Conservation (phyloP, 2,329 filamentous ascomycete genomes). For the Cadophora malorum region DNA sequence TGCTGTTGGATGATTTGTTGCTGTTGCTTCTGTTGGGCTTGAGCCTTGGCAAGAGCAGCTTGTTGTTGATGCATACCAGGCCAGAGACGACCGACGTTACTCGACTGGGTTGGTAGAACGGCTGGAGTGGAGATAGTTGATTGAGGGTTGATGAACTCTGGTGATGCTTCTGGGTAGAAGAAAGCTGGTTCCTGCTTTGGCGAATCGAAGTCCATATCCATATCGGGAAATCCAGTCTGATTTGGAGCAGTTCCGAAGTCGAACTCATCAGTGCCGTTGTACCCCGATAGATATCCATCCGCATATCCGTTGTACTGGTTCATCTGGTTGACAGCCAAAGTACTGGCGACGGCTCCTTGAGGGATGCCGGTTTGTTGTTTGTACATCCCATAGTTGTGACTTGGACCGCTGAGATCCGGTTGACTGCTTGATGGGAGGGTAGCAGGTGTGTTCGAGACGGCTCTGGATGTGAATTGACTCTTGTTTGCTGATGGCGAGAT, state of each 20-base stretch:
- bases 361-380: constrained; percentile 95
- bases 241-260: constrained; percentile 73
- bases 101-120: constrained; percentile 55
- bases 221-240: constrained; percentile 63
- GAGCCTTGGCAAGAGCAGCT: constrained; percentile 77
- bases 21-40: constrained; percentile 71
- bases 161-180: constrained; percentile 61
- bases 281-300: constrained; percentile 53
- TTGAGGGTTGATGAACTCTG: constrained; percentile 74
- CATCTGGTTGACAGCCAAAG: constrained; percentile 76
- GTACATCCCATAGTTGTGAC: constrained; percentile 94
- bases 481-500: constrained; percentile 63
- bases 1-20: constrained; percentile 67
- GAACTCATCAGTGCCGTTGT: constrained; percentile 66
- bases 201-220: constrained; percentile 74
- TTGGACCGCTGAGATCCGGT: constrained; percentile 75
- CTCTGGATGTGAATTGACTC: constrained; percentile 56
- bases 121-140: constrained; percentile 55
- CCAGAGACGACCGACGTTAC: constrained; percentile 76
- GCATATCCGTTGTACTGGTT: constrained; percentile 54
- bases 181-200: constrained; percentile 62
- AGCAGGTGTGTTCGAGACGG: constrained; percentile 59
- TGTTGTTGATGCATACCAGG: constrained; percentile 93
- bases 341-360: constrained; percentile 79
- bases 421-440: constrained; percentile 59